These are phyloP conservation scores for Bondarzewia mesenterica DNA, from an alignment of 1,284 basidiomycete genomes.

Conservation along the genomic window DNA sequence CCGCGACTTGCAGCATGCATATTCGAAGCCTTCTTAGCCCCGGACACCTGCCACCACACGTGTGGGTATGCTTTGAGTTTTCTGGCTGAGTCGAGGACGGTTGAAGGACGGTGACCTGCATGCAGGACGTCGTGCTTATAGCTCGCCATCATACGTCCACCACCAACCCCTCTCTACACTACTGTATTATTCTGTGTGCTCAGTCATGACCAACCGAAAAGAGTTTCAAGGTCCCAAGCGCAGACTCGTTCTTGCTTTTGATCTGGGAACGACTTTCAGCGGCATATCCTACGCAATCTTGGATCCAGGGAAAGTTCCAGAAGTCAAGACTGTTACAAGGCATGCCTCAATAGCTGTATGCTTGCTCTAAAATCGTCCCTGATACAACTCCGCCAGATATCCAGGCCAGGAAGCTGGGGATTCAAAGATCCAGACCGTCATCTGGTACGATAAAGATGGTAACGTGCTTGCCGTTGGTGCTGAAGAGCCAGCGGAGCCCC, in stretches of 20 bases:
- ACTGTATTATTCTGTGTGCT: no score
- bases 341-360: background rate
- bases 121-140: no score
- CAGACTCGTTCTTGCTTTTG: constrained; percentile 13
- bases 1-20: no score
- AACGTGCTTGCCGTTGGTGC: constrained; percentile 23
- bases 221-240: constrained; percentile 3
- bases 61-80: no score
- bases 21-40: no score
- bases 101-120: no score
- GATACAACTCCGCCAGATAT: background rate
- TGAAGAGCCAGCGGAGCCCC: constrained; percentile 19
- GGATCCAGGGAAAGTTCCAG: constrained; percentile 14
- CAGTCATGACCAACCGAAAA: background rate
- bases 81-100: no score
- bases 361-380: background rate
- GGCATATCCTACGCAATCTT: constrained; percentile 14
- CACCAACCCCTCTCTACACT: no score
- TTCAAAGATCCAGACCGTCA: constrained; percentile 27
- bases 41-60: no score
- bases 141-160: no score
- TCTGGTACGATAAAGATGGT: constrained; percentile 26
- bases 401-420: constrained; percentile 16
- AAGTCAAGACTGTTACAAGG: constrained; percentile 13
- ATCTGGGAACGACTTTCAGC: constrained; percentile 15